Conservation (phyloP, 1,284 basidiomycete genomes). For the Puccinia hordei region DNA sequence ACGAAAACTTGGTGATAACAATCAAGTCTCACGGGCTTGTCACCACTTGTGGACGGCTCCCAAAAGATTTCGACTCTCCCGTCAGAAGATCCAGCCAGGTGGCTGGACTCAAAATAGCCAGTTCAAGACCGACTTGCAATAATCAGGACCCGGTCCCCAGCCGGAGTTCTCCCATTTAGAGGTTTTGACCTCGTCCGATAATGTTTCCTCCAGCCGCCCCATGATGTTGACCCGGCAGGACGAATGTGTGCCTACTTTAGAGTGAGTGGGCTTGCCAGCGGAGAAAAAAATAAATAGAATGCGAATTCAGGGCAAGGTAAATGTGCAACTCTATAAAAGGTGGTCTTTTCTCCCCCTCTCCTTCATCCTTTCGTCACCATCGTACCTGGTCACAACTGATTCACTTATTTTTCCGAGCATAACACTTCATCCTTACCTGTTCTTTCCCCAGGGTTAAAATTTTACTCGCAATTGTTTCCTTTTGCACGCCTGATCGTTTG, state of each 20-base stretch:
- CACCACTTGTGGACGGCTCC: background rate
- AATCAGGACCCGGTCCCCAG: background rate
- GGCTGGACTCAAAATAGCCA: background rate
- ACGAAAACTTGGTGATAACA: background rate
- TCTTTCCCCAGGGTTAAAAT: background rate
- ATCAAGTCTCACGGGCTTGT: background rate
- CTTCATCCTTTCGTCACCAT: background rate
- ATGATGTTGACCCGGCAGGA: too few relatives aligned
- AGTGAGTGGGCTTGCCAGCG: background rate
- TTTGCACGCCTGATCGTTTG: too few relatives aligned
- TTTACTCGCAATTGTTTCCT: too few relatives aligned
- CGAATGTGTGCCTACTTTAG: background rate
- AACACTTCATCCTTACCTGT: constrained; percentile 4
- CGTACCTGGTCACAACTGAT: background rate
- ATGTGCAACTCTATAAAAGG: background rate
- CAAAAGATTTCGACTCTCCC: too few relatives aligned
- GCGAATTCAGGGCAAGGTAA: background rate
- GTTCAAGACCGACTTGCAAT: background rate
- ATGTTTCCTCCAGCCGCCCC: too few relatives aligned
- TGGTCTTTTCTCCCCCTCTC: background rate
- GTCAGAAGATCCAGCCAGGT: background rate
- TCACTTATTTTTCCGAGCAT: too few relatives aligned
- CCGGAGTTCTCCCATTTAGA: background rate
- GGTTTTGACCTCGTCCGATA: background rate
- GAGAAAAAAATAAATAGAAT: background rate